These are phyloP conservation scores for Debaryomycetaceae sp. DNA, from an alignment of 1,139 yeast genomes.

Conservation along the genomic window DNA sequence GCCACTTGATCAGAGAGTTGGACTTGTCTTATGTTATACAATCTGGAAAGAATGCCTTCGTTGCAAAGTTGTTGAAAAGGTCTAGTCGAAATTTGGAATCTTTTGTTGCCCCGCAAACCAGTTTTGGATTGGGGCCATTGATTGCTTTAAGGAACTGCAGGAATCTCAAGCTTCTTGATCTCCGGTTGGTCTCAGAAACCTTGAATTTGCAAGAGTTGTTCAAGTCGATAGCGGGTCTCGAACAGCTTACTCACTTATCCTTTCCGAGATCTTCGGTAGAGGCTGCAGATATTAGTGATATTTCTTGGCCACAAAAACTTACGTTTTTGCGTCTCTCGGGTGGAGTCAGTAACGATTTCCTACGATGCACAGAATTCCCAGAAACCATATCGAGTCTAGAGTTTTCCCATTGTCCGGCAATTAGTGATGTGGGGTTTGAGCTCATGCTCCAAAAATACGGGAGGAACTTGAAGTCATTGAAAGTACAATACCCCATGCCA, in stretches of 20 bases:
- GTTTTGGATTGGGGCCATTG: constrained; percentile 86
- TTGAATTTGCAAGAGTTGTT: constrained; percentile 74
- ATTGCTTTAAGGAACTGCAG: constrained; percentile 65
- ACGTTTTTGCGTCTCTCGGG: constrained; percentile 73
- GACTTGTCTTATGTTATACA: constrained; percentile 76
- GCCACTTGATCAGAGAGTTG: constrained; percentile 38
- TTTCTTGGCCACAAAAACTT: constrained; percentile 68
- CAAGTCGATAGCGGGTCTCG: constrained; percentile 54
- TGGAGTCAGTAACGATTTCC: constrained; percentile 75
- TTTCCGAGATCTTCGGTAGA: constrained; percentile 85
- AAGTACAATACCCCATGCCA: constrained; percentile 85
- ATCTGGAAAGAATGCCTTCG: constrained; percentile 86
- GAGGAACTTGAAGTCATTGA: constrained; percentile 44
- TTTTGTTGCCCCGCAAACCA: constrained; percentile 88
- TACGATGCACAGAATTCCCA: constrained; percentile 60
- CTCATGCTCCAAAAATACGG: constrained; percentile 57
- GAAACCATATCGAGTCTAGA: constrained; percentile 57
- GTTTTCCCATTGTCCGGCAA: constrained; percentile 78
- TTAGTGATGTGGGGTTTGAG: constrained; percentile 52
- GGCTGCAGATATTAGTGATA: constrained; percentile 44
- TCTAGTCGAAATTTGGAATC: constrained; percentile 52
- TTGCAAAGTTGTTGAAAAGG: constrained; percentile 69
- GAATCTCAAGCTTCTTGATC: constrained; percentile 54
- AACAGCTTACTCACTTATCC: constrained; percentile 58
- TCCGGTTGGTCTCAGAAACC: constrained; percentile 86